Percentiles rank a stretch among this genome's conserved stretches.
These are phyloP conservation scores for Helminthosporium solani DNA, from an alignment of 2,329 filamentous ascomycete species.

Conservation along the genomic window DNA sequence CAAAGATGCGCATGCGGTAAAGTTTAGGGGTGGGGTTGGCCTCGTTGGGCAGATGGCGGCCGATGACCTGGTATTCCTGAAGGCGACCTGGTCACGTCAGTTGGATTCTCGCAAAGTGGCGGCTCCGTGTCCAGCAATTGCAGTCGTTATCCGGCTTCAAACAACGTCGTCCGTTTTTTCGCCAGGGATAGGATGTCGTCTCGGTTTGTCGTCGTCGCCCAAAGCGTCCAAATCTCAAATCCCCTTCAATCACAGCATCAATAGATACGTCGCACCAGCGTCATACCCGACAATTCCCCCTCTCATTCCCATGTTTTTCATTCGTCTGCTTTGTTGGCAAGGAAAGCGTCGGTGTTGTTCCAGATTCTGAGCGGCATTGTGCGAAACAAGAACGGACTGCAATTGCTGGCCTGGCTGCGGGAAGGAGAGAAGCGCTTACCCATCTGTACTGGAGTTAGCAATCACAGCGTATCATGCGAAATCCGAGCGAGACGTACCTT, in stretches of 20 bases:
- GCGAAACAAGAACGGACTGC: slow-evolving; percentile 20
- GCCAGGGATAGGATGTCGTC: neutral
- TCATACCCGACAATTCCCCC: neutral
- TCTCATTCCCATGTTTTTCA: neutral
- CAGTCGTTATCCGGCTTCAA: slow-evolving; percentile 7
- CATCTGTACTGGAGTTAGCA: slow-evolving; percentile 54
- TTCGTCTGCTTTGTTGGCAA: neutral
- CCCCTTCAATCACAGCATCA: neutral
- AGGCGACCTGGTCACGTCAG: slow-evolving; percentile 77
- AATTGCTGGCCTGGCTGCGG: slow-evolving; percentile 31
- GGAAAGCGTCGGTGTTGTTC: neutral
- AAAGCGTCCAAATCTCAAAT: neutral
- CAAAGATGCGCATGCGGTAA: slow-evolving; percentile 99
- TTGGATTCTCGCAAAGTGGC: slow-evolving; percentile 12
- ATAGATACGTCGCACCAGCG: neutral
- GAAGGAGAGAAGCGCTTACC: slow-evolving; percentile 54
- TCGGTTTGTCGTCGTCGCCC: neutral
- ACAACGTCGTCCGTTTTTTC: neutral
- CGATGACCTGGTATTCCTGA: slow-evolving; percentile 99
- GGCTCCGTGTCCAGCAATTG: slow-evolving; percentile 30
- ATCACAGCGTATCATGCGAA: slow-evolving; percentile 1
- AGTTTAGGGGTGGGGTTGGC: slow-evolving; percentile 95
- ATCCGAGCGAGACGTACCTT: slow-evolving; percentile 48
- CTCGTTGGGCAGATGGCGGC: slow-evolving; percentile 98
- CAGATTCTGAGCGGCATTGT: neutral